Evolutionary conservation across 2,329 filamentous ascomycete genomes (phyloP), one percentile per base, ranked within the genome.

Genomic region (Ophiostoma triangulosporum): DNA sequence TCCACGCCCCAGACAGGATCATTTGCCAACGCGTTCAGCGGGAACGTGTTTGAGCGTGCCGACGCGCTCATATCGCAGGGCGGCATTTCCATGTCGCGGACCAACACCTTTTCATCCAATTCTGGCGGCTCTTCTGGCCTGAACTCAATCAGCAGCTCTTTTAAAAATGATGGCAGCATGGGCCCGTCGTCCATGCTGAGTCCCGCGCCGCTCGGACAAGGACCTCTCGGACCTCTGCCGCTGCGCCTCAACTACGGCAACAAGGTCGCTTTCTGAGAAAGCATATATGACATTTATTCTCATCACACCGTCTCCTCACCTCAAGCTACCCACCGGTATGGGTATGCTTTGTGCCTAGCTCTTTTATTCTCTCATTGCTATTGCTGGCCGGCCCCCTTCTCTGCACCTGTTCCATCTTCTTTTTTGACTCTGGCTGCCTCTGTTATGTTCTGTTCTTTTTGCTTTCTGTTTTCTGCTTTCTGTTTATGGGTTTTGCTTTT

Each of bases 1-100:
- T 86, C 78, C 3, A 87, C 81, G 0, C 80, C 81, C 9, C 73
- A 80, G 62, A 78, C 71, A 56, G 73, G 69, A 2, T 77, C 76
- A 0, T 80, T 81, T 61, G 71, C 73, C 7, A 68, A 69, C 15
- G 72, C 74, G 1, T 80, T 81, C 56, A 69, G 72, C 2, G 76
- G 77, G 11, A 72, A 78, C 58, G 75, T 81, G n/a, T 81, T 80
- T 62, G 76, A 81, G 60, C 69, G 78, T 17, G 78, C 78, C 0
- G 77, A 80, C 52, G 70, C 76, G 6, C 67, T 81, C 46, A 76
- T 80, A 57, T 73, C 73, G 4, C 76, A 75, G 62, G 75, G 75
- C n/a, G 76, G 77, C 15, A 68, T 78, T 31, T 74, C 73, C n/a
- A 74, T 80, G 70, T 73, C 72, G 22, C 72, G 76, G n/a, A 66